A percentile compares a stretch with the other conserved stretches of the same genome.
Evolutionary conservation across 2,329 filamentous ascomycete genomes (phyloP).

Genomic region (Paracoccidioides brasiliensis): DNA sequence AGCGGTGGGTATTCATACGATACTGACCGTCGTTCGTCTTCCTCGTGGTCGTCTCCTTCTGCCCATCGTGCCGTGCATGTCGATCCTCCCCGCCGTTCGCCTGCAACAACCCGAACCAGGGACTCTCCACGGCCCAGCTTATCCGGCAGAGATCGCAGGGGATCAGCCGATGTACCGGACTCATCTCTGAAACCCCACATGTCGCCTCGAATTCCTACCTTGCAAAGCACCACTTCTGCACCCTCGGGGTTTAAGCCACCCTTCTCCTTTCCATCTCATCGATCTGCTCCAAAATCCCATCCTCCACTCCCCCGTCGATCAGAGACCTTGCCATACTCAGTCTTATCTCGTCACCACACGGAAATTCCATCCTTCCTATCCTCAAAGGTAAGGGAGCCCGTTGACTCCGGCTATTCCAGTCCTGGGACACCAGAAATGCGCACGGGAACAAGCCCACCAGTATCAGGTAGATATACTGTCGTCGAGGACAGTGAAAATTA

Average conservation of each 20-base stretch:
- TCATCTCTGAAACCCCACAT: slow-evolving; percentile 21
- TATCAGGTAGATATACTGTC: slow-evolving; percentile 23
- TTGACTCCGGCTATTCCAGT: slow-evolving; percentile 35
- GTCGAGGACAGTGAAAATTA: slow-evolving; percentile 17
- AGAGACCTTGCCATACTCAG: slow-evolving; percentile 18
- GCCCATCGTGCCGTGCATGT: slow-evolving; percentile 20
- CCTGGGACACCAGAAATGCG: slow-evolving; percentile 31
- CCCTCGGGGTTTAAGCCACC: slow-evolving; percentile 13
- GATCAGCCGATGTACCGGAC: slow-evolving; percentile 20
- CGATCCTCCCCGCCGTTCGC: slow-evolving; percentile 21
- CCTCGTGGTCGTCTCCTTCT: slow-evolving; percentile 22
- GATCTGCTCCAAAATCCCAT: slow-evolving; percentile 24
- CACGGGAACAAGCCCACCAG: slow-evolving; percentile 21
- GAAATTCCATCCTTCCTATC: slow-evolving; percentile 19
- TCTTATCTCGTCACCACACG: slow-evolving; percentile 16
- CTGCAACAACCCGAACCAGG: slow-evolving; percentile 18
- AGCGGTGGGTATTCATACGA: slow-evolving; percentile 8
- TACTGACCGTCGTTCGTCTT: slow-evolving; percentile 15
- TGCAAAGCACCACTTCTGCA: slow-evolving; percentile 25
- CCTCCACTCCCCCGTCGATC: slow-evolving; percentile 17
- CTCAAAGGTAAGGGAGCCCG: slow-evolving; percentile 24
- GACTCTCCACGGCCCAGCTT: slow-evolving; percentile 4
- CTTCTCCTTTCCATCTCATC: slow-evolving; percentile 16
- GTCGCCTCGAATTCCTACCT: slow-evolving; percentile 20
- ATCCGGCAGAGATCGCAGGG: slow-evolving; percentile 12